These are phyloP conservation scores for Trametes cingulata DNA, from an alignment of 768 basidiomycete genomes.

Conservation along the genomic window DNA sequence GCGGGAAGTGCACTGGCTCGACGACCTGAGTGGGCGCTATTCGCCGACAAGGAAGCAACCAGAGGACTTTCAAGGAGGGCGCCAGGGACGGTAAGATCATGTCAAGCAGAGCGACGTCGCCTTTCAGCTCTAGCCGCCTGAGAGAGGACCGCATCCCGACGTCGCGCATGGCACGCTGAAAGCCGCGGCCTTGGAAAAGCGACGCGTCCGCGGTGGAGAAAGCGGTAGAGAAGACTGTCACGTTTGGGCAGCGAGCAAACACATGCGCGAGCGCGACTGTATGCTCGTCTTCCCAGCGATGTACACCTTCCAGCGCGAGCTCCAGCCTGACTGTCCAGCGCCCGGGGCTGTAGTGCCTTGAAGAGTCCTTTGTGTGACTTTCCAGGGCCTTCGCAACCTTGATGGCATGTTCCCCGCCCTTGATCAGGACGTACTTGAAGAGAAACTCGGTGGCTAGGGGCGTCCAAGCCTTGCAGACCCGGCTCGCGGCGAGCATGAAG, in stretches of 20 bases:
- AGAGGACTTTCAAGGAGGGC: conserved; percentile 12
- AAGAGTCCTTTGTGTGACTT: not conserved
- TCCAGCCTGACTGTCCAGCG: conserved; percentile 19
- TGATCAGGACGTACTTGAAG: conserved; percentile 20
- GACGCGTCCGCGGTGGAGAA: conserved; percentile 12
- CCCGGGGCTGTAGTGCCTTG: not conserved
- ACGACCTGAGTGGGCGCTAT: not conserved
- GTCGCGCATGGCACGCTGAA: conserved; percentile 1
- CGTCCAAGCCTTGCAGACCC: conserved; percentile 23
- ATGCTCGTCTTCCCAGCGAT: conserved; percentile 17
- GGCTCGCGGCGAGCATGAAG: conserved; percentile 12
- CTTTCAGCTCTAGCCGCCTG: conserved; percentile 16
- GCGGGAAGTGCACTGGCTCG: conserved; percentile 1
- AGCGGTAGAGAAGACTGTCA: conserved; percentile 22
- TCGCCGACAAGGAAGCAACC: conserved; percentile 2
- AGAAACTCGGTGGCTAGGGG: conserved; percentile 13
- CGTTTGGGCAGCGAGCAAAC: conserved; percentile 15
- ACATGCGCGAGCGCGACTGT: conserved; percentile 14
- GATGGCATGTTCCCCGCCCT: conserved; percentile 20
- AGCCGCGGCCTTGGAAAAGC: conserved; percentile 2
- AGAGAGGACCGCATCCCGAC: not conserved
- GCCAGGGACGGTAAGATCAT: conserved; percentile 2
- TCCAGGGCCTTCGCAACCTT: conserved; percentile 5
- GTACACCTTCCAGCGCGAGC: conserved; percentile 22
- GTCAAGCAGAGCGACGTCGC: not conserved